Evolutionary conservation across 2,329 filamentous ascomycete genomes (phyloP).

Genomic region (Penicillium palitans): DNA sequence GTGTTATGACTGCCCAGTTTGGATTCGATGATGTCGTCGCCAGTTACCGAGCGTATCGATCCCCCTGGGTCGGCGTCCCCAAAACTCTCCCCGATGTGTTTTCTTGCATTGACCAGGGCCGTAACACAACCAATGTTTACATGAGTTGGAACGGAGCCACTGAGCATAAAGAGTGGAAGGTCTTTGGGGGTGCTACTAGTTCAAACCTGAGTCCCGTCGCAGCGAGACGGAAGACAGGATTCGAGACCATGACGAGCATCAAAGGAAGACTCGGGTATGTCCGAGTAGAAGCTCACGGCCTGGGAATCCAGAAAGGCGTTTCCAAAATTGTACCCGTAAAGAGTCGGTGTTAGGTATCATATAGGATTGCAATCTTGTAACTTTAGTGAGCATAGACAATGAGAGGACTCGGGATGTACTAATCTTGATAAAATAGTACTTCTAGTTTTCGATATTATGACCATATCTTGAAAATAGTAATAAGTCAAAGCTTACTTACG

Average conservation of each 20-base stretch:
- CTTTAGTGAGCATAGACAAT: too few relatives aligned
- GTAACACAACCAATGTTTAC: constrained; percentile 27
- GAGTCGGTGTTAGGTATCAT: too few relatives aligned
- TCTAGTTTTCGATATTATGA: not conserved
- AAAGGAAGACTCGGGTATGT: too few relatives aligned
- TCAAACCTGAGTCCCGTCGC: not conserved
- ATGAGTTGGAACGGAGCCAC: constrained; percentile 46
- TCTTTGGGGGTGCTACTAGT: not conserved
- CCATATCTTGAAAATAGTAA: too few relatives aligned
- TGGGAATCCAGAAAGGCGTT: too few relatives aligned
- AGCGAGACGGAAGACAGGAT: not conserved
- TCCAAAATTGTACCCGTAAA: too few relatives aligned
- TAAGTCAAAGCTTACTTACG: not conserved
- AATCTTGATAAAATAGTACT: not conserved
- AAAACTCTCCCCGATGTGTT: constrained; percentile 19
- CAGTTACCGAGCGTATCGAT: constrained; percentile 33
- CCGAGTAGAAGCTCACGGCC: too few relatives aligned
- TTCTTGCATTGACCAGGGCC: constrained; percentile 14
- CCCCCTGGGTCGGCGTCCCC: constrained; percentile 24
- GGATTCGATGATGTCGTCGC: constrained; percentile 26
- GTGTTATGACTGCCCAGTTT: constrained; percentile 36
- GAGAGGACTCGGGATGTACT: not conserved
- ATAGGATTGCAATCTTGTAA: too few relatives aligned
- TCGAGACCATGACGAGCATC: not conserved
- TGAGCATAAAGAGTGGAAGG: constrained; percentile 28